Percentiles rank a stretch among this genome's conserved stretches.
Evolutionary conservation across 805 yeast genomes (phyloP).

Genomic region (Saturnispora diversa): DNA sequence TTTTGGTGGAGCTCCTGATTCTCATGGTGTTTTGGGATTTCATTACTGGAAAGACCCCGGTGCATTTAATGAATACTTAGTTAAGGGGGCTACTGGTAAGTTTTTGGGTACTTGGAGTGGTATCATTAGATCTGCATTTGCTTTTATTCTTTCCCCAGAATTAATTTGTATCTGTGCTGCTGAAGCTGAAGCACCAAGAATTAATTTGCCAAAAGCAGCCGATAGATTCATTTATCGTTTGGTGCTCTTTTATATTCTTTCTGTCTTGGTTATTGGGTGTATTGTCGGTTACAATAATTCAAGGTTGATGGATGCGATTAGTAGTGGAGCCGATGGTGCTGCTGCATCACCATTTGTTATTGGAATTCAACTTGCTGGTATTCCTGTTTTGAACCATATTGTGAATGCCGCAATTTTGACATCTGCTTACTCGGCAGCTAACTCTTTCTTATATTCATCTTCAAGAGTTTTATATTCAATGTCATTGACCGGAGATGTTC

Average conservation of each 20-base stretch:
- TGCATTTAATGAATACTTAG: slow-evolving; percentile 42
- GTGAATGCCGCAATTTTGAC: slow-evolving; percentile 64
- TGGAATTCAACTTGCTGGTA: slow-evolving; percentile 65
- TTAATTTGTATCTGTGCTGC: slow-evolving; percentile 28
- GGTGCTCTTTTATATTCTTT: slow-evolving; percentile 27
- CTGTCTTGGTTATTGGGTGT: slow-evolving; percentile 40
- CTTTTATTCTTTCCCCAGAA: slow-evolving; percentile 41
- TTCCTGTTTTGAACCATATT: slow-evolving; percentile 63
- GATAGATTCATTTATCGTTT: slow-evolving; percentile 28
- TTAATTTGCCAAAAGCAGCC: slow-evolving; percentile 29
- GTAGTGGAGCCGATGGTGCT: slow-evolving; percentile 48
- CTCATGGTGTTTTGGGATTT: slow-evolving; percentile 35
- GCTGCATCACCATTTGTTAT: slow-evolving; percentile 83
- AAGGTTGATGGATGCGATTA: slow-evolving; percentile 36
- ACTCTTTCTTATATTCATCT: slow-evolving; percentile 65
- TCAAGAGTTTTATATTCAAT: slow-evolving; percentile 69
- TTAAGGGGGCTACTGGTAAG: slow-evolving; percentile 49
- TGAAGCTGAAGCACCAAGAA: slow-evolving; percentile 28
- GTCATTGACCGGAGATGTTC: slow-evolving; percentile 70
- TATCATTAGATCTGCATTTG: slow-evolving; percentile 56
- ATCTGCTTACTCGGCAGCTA: slow-evolving; percentile 56
- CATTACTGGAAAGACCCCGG: slow-evolving; percentile 34
- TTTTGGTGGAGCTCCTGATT: slow-evolving; percentile 58
- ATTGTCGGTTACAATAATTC: slow-evolving; percentile 37
- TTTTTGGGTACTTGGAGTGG: slow-evolving; percentile 59